Base-by-base conservation (phyloP, 139 green algal genomes). In the Picochlorum sp. region DNA sequence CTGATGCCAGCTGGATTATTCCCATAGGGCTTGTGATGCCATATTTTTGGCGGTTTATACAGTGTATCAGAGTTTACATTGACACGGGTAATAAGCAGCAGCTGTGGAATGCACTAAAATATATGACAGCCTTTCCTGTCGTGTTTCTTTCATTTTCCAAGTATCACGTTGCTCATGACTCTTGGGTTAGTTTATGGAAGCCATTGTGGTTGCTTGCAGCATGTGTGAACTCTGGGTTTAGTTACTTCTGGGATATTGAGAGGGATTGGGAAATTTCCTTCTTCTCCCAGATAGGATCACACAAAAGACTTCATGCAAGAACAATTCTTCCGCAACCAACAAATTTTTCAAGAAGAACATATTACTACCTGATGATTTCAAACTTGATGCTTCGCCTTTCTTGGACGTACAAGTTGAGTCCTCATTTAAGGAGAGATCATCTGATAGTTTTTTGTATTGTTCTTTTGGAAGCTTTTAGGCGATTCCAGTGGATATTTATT, bases 231-330 rank as follows among this genome's bases (percentile, higher is more conserved):
- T 85, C 81, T 18, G 61, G 41, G 10, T 98, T 88, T 77, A 92
- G 83, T 8, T 97, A 85, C 67, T 98, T 92, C 75, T 98, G 93
- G 93, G 93, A 98, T 66, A 63, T 97, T 8, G 86, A 91, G 65
- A 72, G 85, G 4, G 93, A 98, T 67, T 98, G 93, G 93, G 90
- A 95, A 70, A 88, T 98, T 63, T 62, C 70, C 3, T 90, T 73
- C 67, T 80, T 91, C 58, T 63, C 47, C 21, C 64, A 72, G 47
- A 72, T 72, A 47, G 15, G 30, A 45, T 30, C 6, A 34, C 30
- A 57, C 45, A 57, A 60, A 45, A 28, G 30, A 4, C 26, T 49
- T 18, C 1, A 69, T 30, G 60, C 65, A 11, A 59, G 63, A 24
- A 79, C 82, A 2, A 49, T 81, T 15, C 70, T 89, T 30, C 65